phyloP scores from a whole-genome alignment of 2,329 filamentous ascomycete species.

The Tolypocladium tundrense region DNA sequence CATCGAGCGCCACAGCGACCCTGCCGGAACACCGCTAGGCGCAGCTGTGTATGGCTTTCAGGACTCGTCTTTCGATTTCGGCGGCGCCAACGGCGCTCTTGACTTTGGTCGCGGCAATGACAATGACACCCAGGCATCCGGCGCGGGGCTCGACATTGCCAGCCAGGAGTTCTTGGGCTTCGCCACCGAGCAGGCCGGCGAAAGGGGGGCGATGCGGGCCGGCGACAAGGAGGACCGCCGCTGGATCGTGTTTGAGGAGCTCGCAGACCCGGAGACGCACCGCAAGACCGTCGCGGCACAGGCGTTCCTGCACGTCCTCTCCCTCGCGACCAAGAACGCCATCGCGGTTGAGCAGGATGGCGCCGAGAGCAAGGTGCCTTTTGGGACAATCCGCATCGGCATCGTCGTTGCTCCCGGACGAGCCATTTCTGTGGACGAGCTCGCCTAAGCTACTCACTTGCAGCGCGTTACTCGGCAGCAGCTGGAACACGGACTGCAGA shows the following conservation, averaged over 20 bases:
- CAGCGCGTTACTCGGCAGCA: background rate
- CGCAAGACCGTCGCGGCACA: constrained; percentile 59
- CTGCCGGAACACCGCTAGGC: constrained; percentile 17
- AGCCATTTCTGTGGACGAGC: background rate
- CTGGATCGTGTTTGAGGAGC: constrained; percentile 56
- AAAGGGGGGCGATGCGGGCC: constrained; percentile 20
- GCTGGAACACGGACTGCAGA: background rate
- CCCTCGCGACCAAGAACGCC: constrained; percentile 55
- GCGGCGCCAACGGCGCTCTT: constrained; percentile 8
- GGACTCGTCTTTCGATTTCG: constrained; percentile 20
- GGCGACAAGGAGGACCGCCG: constrained; percentile 21
- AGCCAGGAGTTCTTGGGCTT: constrained; percentile 36
- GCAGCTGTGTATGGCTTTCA: constrained; percentile 23
- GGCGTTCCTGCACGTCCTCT: constrained; percentile 64
- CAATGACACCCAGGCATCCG: constrained; percentile 20
- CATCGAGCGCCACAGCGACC: constrained; percentile 39
- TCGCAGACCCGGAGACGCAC: constrained; percentile 49
- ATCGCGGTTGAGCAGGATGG: constrained; percentile 53
- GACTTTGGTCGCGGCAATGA: constrained; percentile 11
- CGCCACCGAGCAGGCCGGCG: constrained; percentile 24
- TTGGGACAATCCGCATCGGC: constrained; percentile 38
- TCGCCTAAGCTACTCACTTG: background rate
- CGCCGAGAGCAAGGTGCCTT: constrained; percentile 23
- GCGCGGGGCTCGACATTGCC: constrained; percentile 30
- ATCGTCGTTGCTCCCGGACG: constrained; percentile 10